Evolutionary conservation across 352 stramenopile species (phyloP).

Genomic region (Phytophthora crassamura): DNA sequence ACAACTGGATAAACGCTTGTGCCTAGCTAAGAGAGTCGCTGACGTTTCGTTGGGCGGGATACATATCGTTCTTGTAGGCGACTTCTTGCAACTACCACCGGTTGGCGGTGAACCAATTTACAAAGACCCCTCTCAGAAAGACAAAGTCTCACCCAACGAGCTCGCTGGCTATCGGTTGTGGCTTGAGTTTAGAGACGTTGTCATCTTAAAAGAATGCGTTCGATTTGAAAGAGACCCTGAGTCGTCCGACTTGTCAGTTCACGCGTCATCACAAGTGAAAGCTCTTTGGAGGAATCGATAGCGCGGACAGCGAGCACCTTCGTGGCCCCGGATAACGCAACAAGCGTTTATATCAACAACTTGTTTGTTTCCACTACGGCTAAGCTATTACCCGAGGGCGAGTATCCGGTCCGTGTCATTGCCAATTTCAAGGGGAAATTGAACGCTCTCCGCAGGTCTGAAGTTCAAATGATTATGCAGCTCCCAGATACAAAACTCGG

Average conservation of each 20-base stretch:
- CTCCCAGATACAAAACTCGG: slow-evolving; percentile 7
- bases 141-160: not conserved
- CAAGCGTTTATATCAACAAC: slow-evolving; percentile 2
- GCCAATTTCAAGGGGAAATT: slow-evolving; percentile 10
- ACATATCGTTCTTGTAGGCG: slow-evolving; percentile 4
- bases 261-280: slow-evolving; percentile 1
- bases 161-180: slow-evolving; percentile 1
- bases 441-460: not conserved
- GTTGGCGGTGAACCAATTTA: slow-evolving; percentile 5
- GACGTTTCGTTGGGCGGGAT: slow-evolving; percentile 6
- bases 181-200: slow-evolving; percentile 5
- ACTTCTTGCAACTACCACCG: slow-evolving; percentile 6
- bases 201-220: slow-evolving; percentile 20
- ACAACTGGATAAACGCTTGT: slow-evolving; percentile 7
- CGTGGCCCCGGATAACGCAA: slow-evolving; percentile 1
- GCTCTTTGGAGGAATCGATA: not conserved
- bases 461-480: not conserved
- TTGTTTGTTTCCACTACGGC: slow-evolving; percentile 3
- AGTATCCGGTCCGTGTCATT: slow-evolving; percentile 4
- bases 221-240: slow-evolving; percentile 27
- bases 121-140: not conserved
- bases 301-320: not conserved
- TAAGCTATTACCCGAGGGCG: not conserved
- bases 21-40: not conserved
- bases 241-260: slow-evolving; percentile 23